Conservation (phyloP, 495 filamentous ascomycete genomes). For the Paragyromitra xinjiangensis region DNA sequence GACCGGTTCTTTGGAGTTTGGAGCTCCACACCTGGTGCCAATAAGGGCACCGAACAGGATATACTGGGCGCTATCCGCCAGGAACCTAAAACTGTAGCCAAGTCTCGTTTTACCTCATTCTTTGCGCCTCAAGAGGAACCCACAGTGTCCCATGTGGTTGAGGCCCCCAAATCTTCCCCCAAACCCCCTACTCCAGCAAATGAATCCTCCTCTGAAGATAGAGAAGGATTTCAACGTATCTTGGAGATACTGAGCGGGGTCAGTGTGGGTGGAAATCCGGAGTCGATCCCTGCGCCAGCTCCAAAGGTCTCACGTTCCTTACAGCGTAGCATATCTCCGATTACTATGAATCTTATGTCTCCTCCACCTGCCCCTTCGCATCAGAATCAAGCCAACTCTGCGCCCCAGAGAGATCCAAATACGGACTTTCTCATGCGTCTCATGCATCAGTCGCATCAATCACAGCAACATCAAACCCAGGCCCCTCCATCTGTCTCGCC, state of each 20-base stretch:
- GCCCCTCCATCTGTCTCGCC: constrained; percentile 46
- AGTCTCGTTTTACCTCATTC: constrained; percentile 85
- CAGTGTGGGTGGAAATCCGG: constrained; percentile 55
- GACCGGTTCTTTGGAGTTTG: constrained; percentile 85
- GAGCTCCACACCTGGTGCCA: constrained; percentile 61
- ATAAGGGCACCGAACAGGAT: constrained; percentile 60
- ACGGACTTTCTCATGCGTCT: constrained; percentile 56
- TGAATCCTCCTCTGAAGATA: constrained; percentile 74
- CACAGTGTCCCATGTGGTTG: constrained; percentile 63
- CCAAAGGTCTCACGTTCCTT: constrained; percentile 43
- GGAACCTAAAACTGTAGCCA: constrained; percentile 65
- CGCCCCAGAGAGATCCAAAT: constrained; percentile 42
- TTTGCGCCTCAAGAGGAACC: constrained; percentile 73
- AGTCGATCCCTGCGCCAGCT: constrained; percentile 33
- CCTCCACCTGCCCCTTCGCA: constrained; percentile 46
- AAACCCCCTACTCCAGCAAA: constrained; percentile 51
- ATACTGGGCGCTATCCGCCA: constrained; percentile 57
- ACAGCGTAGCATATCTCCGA: constrained; percentile 53
- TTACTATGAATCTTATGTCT: constrained; percentile 43
- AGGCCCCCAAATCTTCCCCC: constrained; percentile 60
- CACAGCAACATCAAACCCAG: constrained; percentile 50
- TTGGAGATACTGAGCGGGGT: constrained; percentile 78
- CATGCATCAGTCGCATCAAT: constrained; percentile 56
- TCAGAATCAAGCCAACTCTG: constrained; percentile 41
- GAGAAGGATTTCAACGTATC: constrained; percentile 87